Conservation (phyloP, 768 basidiomycete species). For the Exsudoporus frostii region DNA sequence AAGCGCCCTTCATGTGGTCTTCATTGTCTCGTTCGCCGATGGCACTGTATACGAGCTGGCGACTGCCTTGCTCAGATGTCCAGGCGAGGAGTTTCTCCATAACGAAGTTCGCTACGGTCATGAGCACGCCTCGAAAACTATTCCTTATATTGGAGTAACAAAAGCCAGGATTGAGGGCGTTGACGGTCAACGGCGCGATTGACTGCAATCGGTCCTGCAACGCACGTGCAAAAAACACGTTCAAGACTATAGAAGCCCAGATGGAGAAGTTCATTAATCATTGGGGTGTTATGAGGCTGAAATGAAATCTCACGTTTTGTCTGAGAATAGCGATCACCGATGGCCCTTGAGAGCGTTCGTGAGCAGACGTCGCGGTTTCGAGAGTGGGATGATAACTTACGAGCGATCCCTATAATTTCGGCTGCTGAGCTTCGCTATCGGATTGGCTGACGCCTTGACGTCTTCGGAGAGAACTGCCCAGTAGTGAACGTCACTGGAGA, state of each 20-base stretch:
- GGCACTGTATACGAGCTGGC: slow-evolving; percentile 33
- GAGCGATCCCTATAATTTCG: slow-evolving; percentile 16
- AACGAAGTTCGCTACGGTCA: neutral
- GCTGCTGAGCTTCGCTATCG: slow-evolving; percentile 24
- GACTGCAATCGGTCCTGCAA: slow-evolving; percentile 22
- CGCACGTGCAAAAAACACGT: slow-evolving; percentile 30
- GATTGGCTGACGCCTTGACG: slow-evolving; percentile 18
- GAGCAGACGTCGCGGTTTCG: neutral
- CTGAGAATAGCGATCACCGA: slow-evolving; percentile 19
- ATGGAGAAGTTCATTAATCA: neutral
- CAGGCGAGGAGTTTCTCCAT: slow-evolving; percentile 12
- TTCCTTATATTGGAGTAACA: slow-evolving; percentile 27
- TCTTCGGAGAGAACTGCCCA: slow-evolving; percentile 16
- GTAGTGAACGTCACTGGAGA: slow-evolving; percentile 31
- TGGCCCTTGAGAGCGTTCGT: slow-evolving; percentile 5
- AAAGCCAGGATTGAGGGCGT: slow-evolving; percentile 30
- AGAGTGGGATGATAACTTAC: slow-evolving; percentile 11
- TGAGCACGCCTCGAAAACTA: neutral
- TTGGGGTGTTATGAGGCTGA: neutral
- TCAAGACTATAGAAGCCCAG: slow-evolving; percentile 26
- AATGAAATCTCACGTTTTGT: slow-evolving; percentile 25
- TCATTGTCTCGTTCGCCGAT: slow-evolving; percentile 23
- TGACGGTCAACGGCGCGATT: slow-evolving; percentile 22
- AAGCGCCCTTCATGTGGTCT: slow-evolving; percentile 22
- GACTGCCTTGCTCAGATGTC: slow-evolving; percentile 33